phyloP scores from a whole-genome alignment of 2,329 filamentous ascomycete genomes.

The Corynespora cassiicola region DNA sequence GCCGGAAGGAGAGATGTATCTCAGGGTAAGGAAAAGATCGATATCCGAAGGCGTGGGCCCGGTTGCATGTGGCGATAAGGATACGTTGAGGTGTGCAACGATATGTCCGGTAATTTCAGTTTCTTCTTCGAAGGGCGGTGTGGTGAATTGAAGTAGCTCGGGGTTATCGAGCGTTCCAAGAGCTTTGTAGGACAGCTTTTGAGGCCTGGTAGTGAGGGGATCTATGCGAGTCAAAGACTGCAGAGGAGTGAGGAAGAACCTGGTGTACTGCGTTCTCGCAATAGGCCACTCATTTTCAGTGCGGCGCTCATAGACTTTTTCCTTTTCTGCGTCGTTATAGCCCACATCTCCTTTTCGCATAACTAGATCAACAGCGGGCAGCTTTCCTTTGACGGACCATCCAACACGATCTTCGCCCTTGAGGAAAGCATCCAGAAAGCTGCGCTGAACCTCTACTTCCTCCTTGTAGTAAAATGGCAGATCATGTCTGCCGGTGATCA shows the following conservation, averaged over 20 bases:
- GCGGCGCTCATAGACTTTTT: slow-evolving; percentile 62
- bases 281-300: slow-evolving; percentile 72
- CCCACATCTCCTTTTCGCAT: slow-evolving; percentile 72
- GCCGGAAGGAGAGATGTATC: slow-evolving; percentile 62
- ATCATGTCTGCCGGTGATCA: slow-evolving; percentile 74
- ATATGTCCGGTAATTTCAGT: slow-evolving; percentile 75
- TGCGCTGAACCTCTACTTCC: slow-evolving; percentile 70
- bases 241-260: slow-evolving; percentile 63
- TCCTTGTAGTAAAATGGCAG: slow-evolving; percentile 75
- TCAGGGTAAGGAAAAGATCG: slow-evolving; percentile 67
- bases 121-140: slow-evolving; percentile 64
- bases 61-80: slow-evolving; percentile 51
- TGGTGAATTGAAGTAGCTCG: slow-evolving; percentile 65
- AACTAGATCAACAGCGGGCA: slow-evolving; percentile 66
- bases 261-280: slow-evolving; percentile 67
- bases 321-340: slow-evolving; percentile 68
- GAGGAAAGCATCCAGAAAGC: slow-evolving; percentile 74
- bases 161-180: slow-evolving; percentile 64
- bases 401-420: slow-evolving; percentile 69
- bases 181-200: slow-evolving; percentile 64
- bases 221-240: slow-evolving; percentile 47
- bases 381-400: slow-evolving; percentile 65
- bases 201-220: slow-evolving; percentile 28
- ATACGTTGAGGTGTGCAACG: slow-evolving; percentile 69
- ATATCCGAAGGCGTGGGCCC: slow-evolving; percentile 60